These are phyloP conservation scores for Prunus campanulata DNA, from an alignment of 306 rosid genomes.

Conservation along the genomic window DNA sequence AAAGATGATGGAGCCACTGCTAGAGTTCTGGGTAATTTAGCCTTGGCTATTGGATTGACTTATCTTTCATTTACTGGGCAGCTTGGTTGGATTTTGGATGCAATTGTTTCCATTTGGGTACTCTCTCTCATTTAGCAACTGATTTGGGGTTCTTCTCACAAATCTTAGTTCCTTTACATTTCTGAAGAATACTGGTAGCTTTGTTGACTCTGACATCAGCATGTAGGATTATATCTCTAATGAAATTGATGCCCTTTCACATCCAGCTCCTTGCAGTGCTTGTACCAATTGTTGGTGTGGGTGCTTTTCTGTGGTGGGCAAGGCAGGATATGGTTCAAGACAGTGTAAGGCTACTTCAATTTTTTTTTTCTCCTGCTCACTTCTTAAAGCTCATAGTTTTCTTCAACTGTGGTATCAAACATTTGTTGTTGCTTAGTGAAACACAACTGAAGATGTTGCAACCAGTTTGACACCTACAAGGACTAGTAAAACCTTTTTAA, in stretches of 20 bases:
- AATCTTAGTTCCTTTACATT: too few relatives aligned
- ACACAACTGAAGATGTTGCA: not conserved
- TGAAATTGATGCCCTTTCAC: conserved; percentile 17
- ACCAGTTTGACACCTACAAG: not conserved
- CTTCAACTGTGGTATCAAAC: not conserved
- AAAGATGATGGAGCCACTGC: conserved; percentile 66
- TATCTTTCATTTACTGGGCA: conserved; percentile 94
- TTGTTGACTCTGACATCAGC: too few relatives aligned
- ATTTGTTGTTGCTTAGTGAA: not conserved
- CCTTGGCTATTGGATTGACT: conserved; percentile 85
- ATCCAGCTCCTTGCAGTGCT: conserved; percentile 78
- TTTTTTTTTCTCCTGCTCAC: conserved; percentile 3
- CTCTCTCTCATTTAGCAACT: conserved; percentile 10
- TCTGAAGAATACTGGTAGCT: too few relatives aligned
- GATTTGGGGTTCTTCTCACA: too few relatives aligned
- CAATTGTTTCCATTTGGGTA: conserved; percentile 97
- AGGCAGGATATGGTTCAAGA: conserved; percentile 88
- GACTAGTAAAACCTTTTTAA: not conserved
- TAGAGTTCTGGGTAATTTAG: conserved; percentile 73
- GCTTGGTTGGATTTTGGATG: conserved; percentile 97
- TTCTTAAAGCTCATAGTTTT: not conserved
- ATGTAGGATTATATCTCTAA: not conserved
- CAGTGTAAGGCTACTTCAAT: conserved; percentile 54
- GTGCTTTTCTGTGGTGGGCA: conserved; percentile 97
- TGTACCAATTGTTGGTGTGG: conserved; percentile 81